Conservation (phyloP, 257 asterid genomes). For the Vinca minor region DNA sequence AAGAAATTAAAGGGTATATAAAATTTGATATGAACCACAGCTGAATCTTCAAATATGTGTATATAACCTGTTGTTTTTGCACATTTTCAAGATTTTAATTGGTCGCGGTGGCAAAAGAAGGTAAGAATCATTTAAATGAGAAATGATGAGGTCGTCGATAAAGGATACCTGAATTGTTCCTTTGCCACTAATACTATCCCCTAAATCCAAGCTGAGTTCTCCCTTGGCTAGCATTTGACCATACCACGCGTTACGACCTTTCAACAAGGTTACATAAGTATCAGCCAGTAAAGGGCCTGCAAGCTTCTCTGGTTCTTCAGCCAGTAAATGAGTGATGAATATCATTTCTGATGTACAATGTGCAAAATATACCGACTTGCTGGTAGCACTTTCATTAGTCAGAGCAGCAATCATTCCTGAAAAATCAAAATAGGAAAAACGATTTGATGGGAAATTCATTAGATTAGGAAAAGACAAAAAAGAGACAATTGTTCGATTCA, state of each 20-base stretch:
- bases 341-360: slow-evolving; percentile 92
- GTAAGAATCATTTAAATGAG: background rate
- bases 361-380: slow-evolving; percentile 89
- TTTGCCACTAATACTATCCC: slow-evolving; percentile 88
- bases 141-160: background rate
- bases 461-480: background rate
- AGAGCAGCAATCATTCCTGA: slow-evolving; percentile 90
- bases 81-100: background rate
- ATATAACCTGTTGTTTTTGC: background rate
- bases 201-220: slow-evolving; percentile 70
- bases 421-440: background rate
- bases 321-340: slow-evolving; percentile 71
- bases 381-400: slow-evolving; percentile 83
- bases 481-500: background rate
- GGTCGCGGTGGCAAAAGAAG: background rate
- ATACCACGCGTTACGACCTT: slow-evolving; percentile 90
- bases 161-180: slow-evolving; percentile 77
- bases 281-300: slow-evolving; percentile 93
- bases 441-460: background rate
- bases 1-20: background rate
- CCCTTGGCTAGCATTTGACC: slow-evolving; percentile 89
- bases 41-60: background rate
- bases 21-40: background rate
- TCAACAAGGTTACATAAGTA: slow-evolving; percentile 72
- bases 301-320: slow-evolving; percentile 85